phyloP scores from a whole-genome alignment of 306 rosid species.

The Pterocarpus macrocarpus region DNA sequence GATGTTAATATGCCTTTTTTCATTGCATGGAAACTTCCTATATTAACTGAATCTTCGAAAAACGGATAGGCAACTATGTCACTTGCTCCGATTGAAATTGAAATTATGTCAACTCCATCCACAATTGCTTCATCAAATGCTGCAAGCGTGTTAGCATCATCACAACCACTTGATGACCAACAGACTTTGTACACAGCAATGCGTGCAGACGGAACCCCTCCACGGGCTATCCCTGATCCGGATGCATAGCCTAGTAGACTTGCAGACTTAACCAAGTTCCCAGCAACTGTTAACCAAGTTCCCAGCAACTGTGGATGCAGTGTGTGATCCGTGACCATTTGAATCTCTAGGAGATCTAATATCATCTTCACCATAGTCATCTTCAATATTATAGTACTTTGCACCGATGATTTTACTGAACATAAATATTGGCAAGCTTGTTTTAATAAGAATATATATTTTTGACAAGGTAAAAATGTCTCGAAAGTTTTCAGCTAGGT shows the following conservation, averaged over 20 bases:
- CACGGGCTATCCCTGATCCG: constrained; percentile 52
- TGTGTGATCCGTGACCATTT: constrained; percentile 61
- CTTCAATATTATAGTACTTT: constrained; percentile 32
- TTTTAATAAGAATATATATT: too few species aligned
- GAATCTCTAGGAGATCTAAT: constrained; percentile 52
- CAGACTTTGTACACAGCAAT: constrained; percentile 47
- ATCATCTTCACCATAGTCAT: not conserved
- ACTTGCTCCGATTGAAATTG: constrained; percentile 38
- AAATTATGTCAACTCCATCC: constrained; percentile 65
- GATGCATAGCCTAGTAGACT: constrained; percentile 47
- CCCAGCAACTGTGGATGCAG: constrained; percentile 64
- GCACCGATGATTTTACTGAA: constrained; percentile 68
- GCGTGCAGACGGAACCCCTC: constrained; percentile 55
- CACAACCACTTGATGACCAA: not conserved
- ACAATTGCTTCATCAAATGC: constrained; percentile 66
- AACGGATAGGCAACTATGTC: not conserved
- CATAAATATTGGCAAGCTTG: too few species aligned
- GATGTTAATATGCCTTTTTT: constrained; percentile 59
- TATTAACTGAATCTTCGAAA: constrained; percentile 39
- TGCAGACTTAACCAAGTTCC: constrained; percentile 45
- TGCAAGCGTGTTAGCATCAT: constrained; percentile 16
- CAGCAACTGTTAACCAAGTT: constrained; percentile 54
- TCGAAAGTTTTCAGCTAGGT: too few species aligned
- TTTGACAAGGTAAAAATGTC: too few species aligned
- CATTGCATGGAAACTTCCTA: constrained; percentile 74